phyloP scores from a whole-genome alignment of 2,329 filamentous ascomycete species.

The Sporothrix curviconia region DNA sequence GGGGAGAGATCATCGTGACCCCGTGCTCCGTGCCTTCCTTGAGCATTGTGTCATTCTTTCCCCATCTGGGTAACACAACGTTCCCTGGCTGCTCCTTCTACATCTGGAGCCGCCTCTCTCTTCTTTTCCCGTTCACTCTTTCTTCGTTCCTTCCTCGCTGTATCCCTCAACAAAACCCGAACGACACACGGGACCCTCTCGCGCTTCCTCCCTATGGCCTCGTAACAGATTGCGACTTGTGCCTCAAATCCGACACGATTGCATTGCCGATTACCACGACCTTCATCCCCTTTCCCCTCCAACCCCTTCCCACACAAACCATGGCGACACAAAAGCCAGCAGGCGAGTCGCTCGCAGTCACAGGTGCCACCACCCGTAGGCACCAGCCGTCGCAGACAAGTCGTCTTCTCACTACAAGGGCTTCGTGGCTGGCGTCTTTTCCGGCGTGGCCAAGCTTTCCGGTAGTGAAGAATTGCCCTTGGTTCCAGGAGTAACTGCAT shows the following conservation, averaged over 20 bases:
- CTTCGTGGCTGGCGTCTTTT: conserved; percentile 96
- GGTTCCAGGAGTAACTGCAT: too few relatives aligned
- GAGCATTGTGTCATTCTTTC: neutral
- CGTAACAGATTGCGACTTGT: too few relatives aligned
- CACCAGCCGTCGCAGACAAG: conserved; percentile 16
- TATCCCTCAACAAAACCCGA: neutral
- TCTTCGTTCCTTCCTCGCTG: neutral
- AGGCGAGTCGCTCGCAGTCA: neutral
- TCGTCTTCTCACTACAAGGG: conserved; percentile 69
- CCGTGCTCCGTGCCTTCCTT: neutral
- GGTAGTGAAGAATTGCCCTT: conserved; percentile 56
- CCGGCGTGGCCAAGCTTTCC: conserved; percentile 80
- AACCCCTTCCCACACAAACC: neutral
- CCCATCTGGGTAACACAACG: conserved; percentile 7
- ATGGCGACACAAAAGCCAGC: conserved; percentile 11
- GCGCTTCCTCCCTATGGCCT: neutral
- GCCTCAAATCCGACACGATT: too few relatives aligned
- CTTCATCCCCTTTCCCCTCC: neutral
- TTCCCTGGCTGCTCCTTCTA: neutral
- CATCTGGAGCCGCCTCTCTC: neutral
- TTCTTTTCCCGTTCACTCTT: neutral
- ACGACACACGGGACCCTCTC: too few relatives aligned
- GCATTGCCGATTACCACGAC: too few relatives aligned
- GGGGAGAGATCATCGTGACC: neutral
- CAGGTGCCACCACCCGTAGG: neutral